phyloP scores from a whole-genome alignment of 1,139 yeast genomes.

The Candida pseudocylindracea region DNA sequence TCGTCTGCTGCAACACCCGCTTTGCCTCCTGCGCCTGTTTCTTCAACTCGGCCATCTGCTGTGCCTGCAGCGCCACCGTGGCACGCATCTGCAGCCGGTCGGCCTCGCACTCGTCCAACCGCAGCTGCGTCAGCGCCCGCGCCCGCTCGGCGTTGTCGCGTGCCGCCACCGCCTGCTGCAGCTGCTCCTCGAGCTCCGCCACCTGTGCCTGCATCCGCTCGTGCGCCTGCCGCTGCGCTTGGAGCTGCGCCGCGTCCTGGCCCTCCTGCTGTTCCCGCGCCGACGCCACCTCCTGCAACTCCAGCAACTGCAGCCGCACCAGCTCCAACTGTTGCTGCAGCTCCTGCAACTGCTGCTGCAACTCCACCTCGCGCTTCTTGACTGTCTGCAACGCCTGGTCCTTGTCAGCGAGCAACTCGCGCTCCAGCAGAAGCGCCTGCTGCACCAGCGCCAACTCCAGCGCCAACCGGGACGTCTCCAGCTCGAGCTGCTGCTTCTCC shows the following conservation, averaged over 20 bases:
- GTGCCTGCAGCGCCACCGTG: not conserved
- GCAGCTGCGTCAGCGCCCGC: not conserved
- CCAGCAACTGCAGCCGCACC: conserved; percentile 1
- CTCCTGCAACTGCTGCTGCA: conserved; percentile 2
- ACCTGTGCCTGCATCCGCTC: not conserved
- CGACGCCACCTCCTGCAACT: not conserved
- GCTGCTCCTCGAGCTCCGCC: not conserved
- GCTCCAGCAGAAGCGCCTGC: too few species aligned
- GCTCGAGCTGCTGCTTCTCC: not conserved
- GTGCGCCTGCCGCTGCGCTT: too few species aligned
- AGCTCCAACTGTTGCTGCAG: conserved; percentile 2
- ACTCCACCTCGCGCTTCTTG: conserved; percentile 2
- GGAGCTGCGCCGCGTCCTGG: too few species aligned
- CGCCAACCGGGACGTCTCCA: not conserved
- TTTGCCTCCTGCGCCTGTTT: not conserved
- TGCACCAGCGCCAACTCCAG: not conserved
- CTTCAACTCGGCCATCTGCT: not conserved
- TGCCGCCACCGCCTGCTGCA: not conserved
- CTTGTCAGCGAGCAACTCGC: too few species aligned
- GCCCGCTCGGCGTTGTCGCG: not conserved
- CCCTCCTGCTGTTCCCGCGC: not conserved
- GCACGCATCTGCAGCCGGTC: not conserved
- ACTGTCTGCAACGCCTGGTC: too few species aligned
- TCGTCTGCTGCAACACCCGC: not conserved
- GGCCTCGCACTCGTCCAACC: not conserved